Evolutionary conservation across 2,329 filamentous ascomycete genomes (phyloP).

Genomic region (Cephalotrichum gorgonifer): DNA sequence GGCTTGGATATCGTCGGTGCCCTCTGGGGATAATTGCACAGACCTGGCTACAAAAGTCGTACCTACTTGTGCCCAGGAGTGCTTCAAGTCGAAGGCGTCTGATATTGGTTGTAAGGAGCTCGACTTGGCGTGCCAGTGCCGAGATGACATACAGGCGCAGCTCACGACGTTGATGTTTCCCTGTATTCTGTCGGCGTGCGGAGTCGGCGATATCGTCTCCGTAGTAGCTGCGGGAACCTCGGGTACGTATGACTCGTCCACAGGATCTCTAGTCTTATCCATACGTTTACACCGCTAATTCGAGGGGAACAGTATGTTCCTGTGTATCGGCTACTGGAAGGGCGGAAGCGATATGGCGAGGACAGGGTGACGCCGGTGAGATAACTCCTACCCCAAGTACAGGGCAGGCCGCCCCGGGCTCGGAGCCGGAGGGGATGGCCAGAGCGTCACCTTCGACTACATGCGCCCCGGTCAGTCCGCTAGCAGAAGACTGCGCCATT

Average conservation of each 20-base stretch:
- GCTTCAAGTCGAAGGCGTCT: slow-evolving; percentile 16
- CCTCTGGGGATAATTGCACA: slow-evolving; percentile 8
- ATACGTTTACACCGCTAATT: neutral
- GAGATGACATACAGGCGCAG: slow-evolving; percentile 12
- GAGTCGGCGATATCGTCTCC: slow-evolving; percentile 10
- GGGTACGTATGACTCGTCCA: slow-evolving; percentile 2
- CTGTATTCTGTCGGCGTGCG: slow-evolving; percentile 15
- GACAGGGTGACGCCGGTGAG: neutral
- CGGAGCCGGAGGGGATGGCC: neutral
- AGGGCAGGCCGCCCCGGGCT: neutral
- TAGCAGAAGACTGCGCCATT: neutral
- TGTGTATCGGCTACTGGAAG: neutral
- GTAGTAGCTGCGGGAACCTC: slow-evolving; percentile 15
- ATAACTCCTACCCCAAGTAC: neutral
- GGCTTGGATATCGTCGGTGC: neutral
- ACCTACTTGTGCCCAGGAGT: slow-evolving; percentile 16
- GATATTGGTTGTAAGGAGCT: slow-evolving; percentile 14
- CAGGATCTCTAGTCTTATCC: no score
- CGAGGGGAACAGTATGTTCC: neutral
- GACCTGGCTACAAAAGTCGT: slow-evolving; percentile 15
- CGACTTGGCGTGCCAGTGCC: slow-evolving; percentile 18
- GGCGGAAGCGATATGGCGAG: neutral
- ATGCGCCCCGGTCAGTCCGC: neutral
- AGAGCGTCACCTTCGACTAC: neutral
- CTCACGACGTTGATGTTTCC: slow-evolving; percentile 15